Conservation (phyloP, 305 asterid species). For the Fraxinus dipetala region DNA sequence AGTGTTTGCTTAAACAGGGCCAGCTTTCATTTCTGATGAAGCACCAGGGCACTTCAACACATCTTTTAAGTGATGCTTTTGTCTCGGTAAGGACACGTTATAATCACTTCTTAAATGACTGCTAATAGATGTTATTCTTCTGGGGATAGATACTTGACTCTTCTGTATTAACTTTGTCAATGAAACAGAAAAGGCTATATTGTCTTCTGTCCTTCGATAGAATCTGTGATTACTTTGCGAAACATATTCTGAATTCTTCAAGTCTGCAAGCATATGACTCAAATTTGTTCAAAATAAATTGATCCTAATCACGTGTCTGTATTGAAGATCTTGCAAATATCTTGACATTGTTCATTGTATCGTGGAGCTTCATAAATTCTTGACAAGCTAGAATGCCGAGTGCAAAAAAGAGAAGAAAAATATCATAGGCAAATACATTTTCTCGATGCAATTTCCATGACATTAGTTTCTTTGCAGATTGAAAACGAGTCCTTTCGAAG, state of each 20-base stretch:
- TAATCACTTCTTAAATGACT: conserved; percentile 11
- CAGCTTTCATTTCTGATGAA: conserved; percentile 70
- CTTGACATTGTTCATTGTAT: background rate
- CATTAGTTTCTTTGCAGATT: conserved; percentile 31
- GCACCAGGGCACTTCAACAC: conserved; percentile 42
- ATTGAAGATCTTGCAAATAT: background rate
- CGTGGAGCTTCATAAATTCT: conserved; percentile 13
- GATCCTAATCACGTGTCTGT: background rate
- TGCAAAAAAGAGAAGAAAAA: background rate
- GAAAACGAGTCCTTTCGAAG: conserved; percentile 30
- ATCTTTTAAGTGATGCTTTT: conserved; percentile 29
- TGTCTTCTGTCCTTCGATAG: background rate
- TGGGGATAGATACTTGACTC: background rate
- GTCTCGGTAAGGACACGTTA: conserved; percentile 41
- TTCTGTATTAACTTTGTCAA: conserved; percentile 5
- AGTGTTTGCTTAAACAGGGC: conserved; percentile 47
- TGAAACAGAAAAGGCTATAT: background rate
- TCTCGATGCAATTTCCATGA: conserved; percentile 17
- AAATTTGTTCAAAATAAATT: background rate
- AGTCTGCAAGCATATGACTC: background rate
- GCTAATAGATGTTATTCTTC: conserved; percentile 14
- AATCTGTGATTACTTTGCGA: background rate
- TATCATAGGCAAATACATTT: conserved; percentile 2
- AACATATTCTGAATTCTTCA: background rate
- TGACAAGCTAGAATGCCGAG: background rate